These are phyloP conservation scores for Camellia oleifera DNA, from an alignment of 179 eudicot species.

Conservation along the genomic window DNA sequence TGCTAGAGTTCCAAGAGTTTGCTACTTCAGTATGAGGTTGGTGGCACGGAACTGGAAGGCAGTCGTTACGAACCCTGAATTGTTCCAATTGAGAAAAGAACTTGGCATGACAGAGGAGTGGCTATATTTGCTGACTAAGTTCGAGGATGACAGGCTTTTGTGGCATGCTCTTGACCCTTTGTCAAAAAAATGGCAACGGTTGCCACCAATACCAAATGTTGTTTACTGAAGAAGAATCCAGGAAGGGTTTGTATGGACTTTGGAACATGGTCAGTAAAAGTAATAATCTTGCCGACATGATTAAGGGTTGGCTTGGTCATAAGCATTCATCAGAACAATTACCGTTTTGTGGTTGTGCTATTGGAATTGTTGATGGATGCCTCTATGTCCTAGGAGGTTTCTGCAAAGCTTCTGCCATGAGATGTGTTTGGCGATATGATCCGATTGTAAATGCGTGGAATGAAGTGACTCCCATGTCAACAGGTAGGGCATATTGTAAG, in stretches of 20 bases:
- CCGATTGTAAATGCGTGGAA: slow-evolving; percentile 19
- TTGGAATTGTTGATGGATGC: slow-evolving; percentile 15
- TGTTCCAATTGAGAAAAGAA: slow-evolving; percentile 22
- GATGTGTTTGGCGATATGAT: slow-evolving; percentile 21
- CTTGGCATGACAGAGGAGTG: slow-evolving; percentile 25
- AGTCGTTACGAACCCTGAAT: slow-evolving; percentile 14
- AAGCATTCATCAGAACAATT: background rate
- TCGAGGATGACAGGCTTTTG: slow-evolving; percentile 9
- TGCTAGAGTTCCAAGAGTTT: slow-evolving; percentile 21
- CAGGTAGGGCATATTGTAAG: slow-evolving; percentile 77
- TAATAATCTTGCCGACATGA: slow-evolving; percentile 7
- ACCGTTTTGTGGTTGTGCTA: slow-evolving; percentile 18
- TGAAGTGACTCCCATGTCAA: slow-evolving; percentile 47
- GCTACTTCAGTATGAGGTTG: slow-evolving; percentile 15
- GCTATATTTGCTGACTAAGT: slow-evolving; percentile 20
- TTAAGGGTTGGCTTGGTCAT: slow-evolving; percentile 13
- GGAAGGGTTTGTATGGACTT: slow-evolving; percentile 10
- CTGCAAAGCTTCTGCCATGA: slow-evolving; percentile 15
- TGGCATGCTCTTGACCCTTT: slow-evolving; percentile 26
- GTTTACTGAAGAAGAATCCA: slow-evolving; percentile 5
- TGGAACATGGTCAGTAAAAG: background rate
- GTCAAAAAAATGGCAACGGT: slow-evolving; percentile 16
- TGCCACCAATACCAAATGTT: slow-evolving; percentile 20
- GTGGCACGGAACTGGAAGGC: slow-evolving; percentile 20
- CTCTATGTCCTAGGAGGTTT: slow-evolving; percentile 25